Conservation (phyloP, 2,329 filamentous ascomycete genomes). For the Talaromyces piceae region DNA sequence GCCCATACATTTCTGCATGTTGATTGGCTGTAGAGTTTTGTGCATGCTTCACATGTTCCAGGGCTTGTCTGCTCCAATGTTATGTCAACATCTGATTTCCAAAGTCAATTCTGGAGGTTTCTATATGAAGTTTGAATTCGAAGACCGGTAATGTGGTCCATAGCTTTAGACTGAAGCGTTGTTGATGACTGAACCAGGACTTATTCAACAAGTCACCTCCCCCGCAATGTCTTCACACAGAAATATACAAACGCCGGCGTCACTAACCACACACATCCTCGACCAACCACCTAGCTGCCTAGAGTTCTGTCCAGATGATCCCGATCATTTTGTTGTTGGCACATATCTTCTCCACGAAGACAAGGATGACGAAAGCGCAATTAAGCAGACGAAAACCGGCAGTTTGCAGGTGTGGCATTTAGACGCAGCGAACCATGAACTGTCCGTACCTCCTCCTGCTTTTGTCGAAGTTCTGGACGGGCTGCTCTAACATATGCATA, state of each 20-base stretch:
- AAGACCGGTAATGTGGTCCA: no score
- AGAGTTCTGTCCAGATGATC: conserved; percentile 39
- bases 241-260: conserved; percentile 12
- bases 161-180: no score
- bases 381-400: conserved; percentile 59
- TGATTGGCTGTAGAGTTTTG: neutral
- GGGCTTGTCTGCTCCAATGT: neutral
- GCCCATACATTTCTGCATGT: neutral
- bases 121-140: no score
- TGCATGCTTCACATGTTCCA: neutral
- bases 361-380: conserved; percentile 18
- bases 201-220: no score
- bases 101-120: no score
- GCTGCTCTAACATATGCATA: neutral
- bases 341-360: conserved; percentile 63
- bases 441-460: conserved; percentile 19
- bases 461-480: conserved; percentile 11
- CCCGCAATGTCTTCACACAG: conserved; percentile 1
- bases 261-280: conserved; percentile 28
- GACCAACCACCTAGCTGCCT: conserved; percentile 40
- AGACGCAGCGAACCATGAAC: conserved; percentile 20
- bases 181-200: no score
- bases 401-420: conserved; percentile 63
- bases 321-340: conserved; percentile 66
- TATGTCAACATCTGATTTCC: no score